Evolutionary conservation across 73 alveolate species (phyloP), one percentile per base, ranked within the genome.

Genomic region (Uronychia binucleata): DNA sequence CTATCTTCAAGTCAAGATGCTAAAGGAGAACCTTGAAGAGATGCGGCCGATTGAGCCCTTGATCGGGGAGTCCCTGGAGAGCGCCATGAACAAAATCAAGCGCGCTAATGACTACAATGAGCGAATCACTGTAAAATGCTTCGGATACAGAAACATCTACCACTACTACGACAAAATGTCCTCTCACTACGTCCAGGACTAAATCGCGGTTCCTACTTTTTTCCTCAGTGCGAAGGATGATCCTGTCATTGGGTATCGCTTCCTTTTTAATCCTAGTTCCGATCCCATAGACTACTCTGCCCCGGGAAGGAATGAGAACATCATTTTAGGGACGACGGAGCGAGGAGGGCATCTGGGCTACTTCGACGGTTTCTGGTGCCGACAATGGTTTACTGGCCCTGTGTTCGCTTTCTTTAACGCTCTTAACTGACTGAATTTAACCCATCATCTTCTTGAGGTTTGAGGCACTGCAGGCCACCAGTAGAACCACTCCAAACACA

Each of bases 341-440:
- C 28, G 81, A 0, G 95, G 95, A 1, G 92, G 92, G 26, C 95
- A 90, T 67, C 28, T 79, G 5, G 92, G 83, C 30, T 84, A 85
- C 75, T 79, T 79, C 59, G 88, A 88, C 32, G 35, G 80, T 26
- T 34, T 78, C 81, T 34, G 84, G 34, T 67, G 84, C 57, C 28
- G 75, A 46, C 83, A 85, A 74, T 90, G 95, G 95, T 80, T 74
- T 76, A 75, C 81, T 1, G 34, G 46, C 35, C 95, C 95, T 1
- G 89, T 79, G 8, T 84, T 90, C 76, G 80, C 46, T 1, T 90
- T 67, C 81, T 57, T 90, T 25, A 26, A 59, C 31, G 77, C 76
- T 34, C 26, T 81, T 28, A n/a, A 76, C 13, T 33, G 35, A 77
- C n/a, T 19, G 5, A 1, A 67, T 13, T 67, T 28, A 67, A 26